A percentile compares a stretch with the other conserved stretches of the same genome.
These are phyloP conservation scores for Starmerella floricola DNA, from an alignment of 805 yeast species.

Conservation along the genomic window DNA sequence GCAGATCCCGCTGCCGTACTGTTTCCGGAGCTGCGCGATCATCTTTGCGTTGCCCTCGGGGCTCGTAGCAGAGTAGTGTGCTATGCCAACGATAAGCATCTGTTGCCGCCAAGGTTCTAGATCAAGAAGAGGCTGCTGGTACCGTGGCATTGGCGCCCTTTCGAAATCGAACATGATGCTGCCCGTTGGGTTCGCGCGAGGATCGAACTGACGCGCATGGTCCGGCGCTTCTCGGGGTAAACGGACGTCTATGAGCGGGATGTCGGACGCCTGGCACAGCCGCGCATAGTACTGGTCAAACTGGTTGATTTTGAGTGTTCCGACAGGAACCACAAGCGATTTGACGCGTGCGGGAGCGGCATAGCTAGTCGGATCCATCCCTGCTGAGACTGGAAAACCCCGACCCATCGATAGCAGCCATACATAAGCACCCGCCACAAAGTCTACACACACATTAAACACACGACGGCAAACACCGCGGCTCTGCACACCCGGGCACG, in stretches of 20 bases:
- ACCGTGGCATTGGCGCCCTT: constrained; percentile 38
- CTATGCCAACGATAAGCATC: constrained; percentile 39
- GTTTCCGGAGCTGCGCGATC: constrained; percentile 34
- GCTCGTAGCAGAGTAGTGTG: constrained; percentile 24
- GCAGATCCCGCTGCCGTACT: constrained; percentile 42
- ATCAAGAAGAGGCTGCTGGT: constrained; percentile 61
- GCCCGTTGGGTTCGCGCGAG: constrained; percentile 77
- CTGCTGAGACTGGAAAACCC: neutral
- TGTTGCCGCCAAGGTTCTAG: constrained; percentile 82
- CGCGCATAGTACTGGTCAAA: constrained; percentile 36
- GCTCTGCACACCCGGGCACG: too few relatives aligned
- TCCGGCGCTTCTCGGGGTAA: constrained; percentile 30
- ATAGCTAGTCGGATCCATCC: constrained; percentile 31
- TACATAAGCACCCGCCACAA: neutral
- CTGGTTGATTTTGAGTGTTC: constrained; percentile 34
- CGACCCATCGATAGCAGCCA: neutral
- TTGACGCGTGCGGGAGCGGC: constrained; percentile 56
- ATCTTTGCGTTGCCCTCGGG: constrained; percentile 24
- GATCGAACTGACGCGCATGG: constrained; percentile 43
- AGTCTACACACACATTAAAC: too few relatives aligned
- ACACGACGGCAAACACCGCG: too few relatives aligned
- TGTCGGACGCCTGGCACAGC: constrained; percentile 44
- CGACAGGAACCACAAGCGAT: constrained; percentile 57
- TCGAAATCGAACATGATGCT: constrained; percentile 48
- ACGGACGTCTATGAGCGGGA: constrained; percentile 51